Evolutionary conservation across 768 basidiomycete genomes (phyloP), one percentile per base, ranked within the genome.

Genomic region (Boletales sp.): DNA sequence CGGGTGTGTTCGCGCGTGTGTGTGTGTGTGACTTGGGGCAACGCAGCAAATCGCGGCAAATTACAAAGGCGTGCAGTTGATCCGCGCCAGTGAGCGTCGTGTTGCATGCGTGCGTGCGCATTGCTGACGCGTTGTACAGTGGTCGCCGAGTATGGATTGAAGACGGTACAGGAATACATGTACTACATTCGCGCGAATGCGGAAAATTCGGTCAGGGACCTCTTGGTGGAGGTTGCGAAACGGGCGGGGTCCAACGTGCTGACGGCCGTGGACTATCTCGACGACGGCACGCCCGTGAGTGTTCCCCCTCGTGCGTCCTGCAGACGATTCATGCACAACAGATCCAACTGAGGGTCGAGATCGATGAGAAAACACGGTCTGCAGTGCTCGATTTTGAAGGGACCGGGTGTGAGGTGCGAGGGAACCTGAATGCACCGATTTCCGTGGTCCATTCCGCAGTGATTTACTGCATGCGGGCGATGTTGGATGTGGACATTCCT

Each of bases 91-190:
- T 90, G 64, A 54, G 81, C 62, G n/a, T 4, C 18, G 28, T 30
- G 13, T 7, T 28, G 1, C 25, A 6, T 11, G 18, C 49, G 35
- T 55, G 10, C 38, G 48, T 57, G 36, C 13, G 42, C 9, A 46
- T 33, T 17, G 38, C 45, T 63, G 14, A 63, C 28, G 45, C 11
- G 35, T 31, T 39, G 33, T 43, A 35, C 55, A 92, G 83, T 97
- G 58, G 86, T 95, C 44, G 78, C 83, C 6, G 94, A 98, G 57
- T 95, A 95, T 58, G 80, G 84, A 7, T 76, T 96, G 37, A 70
- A 81, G 50, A 92, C 84, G 0, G 94, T 98, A 5, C 94, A 95
- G 63, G 83, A 89, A 61, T 95, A 95, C 68, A 95, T 95, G 93
- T 79, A 81, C 53, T 85, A 92, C 66, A 96, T 95, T 65, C 85